These are phyloP conservation scores for Trichomonascus vanleenenianus DNA, from an alignment of 805 yeast genomes.

Conservation along the genomic window DNA sequence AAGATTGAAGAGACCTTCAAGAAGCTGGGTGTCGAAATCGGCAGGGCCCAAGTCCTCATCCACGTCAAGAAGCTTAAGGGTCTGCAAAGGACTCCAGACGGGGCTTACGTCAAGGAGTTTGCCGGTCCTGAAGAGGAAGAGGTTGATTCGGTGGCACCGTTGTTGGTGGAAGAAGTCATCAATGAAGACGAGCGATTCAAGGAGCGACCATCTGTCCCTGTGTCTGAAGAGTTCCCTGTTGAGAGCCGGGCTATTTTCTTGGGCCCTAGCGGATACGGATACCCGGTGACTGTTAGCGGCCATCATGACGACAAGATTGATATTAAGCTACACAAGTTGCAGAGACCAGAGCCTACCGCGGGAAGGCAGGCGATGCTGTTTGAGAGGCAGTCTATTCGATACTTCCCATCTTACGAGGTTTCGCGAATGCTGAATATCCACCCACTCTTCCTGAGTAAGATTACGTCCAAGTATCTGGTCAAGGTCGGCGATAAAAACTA, in stretches of 20 bases:
- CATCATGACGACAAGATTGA: slow-evolving; percentile 30
- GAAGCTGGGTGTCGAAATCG: slow-evolving; percentile 53
- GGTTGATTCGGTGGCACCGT: slow-evolving; percentile 65
- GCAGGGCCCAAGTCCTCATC: slow-evolving; percentile 48
- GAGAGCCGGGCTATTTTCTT: slow-evolving; percentile 67
- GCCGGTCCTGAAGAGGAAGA: slow-evolving; percentile 33
- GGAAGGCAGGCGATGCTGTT: slow-evolving; percentile 53
- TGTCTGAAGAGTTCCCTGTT: slow-evolving; percentile 75
- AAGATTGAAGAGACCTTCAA: slow-evolving; percentile 38
- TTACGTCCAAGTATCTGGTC: slow-evolving; percentile 67
- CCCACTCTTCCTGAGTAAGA: slow-evolving; percentile 62
- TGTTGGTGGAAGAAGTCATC: slow-evolving; percentile 65
- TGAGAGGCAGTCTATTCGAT: slow-evolving; percentile 51
- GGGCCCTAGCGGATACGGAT: slow-evolving; percentile 84
- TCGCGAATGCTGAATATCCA: slow-evolving; percentile 49
- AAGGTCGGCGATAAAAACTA: slow-evolving; percentile 44
- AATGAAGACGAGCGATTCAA: slow-evolving; percentile 67
- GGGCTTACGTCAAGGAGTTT: slow-evolving; percentile 74
- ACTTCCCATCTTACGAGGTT: slow-evolving; percentile 58
- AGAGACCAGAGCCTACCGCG: slow-evolving; percentile 48
- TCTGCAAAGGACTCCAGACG: slow-evolving; percentile 54
- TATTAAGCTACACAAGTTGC: slow-evolving; percentile 20
- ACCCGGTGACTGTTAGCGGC: slow-evolving; percentile 43
- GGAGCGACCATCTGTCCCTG: slow-evolving; percentile 67
- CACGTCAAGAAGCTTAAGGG: slow-evolving; percentile 76